phyloP scores from a whole-genome alignment of 1,284 basidiomycete genomes.

The Microbotryum lychnidis-dioicae region DNA sequence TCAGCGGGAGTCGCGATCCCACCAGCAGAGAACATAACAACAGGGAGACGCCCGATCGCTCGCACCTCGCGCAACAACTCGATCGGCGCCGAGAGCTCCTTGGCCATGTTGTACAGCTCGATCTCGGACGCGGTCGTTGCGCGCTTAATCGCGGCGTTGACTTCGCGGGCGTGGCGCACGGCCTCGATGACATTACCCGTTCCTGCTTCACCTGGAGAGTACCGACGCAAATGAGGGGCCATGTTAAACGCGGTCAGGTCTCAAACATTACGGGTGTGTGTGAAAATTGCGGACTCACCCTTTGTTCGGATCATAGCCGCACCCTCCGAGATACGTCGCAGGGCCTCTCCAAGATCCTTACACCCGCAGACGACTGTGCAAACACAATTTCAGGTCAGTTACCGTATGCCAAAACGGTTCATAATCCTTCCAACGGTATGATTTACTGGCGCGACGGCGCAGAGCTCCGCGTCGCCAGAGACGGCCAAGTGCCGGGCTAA shows the following conservation, averaged over 20 bases:
- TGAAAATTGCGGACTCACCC: slow-evolving; percentile 51
- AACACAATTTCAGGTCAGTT: too few relatives aligned
- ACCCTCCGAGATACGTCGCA: slow-evolving; percentile 93
- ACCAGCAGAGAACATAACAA: slow-evolving; percentile 63
- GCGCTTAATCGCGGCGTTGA: slow-evolving; percentile 75
- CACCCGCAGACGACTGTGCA: slow-evolving; percentile 49
- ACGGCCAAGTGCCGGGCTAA: too few relatives aligned
- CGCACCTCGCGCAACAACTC: slow-evolving; percentile 96
- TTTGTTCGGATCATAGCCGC: slow-evolving; percentile 93
- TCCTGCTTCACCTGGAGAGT: slow-evolving; percentile 53
- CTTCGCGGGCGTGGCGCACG: slow-evolving; percentile 80
- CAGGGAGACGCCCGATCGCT: slow-evolving; percentile 82
- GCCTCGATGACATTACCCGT: slow-evolving; percentile 98
- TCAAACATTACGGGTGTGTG: too few relatives aligned
- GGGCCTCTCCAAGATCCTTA: slow-evolving; percentile 66
- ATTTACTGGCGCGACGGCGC: too few relatives aligned
- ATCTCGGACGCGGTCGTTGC: slow-evolving; percentile 69
- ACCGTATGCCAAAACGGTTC: too few relatives aligned
- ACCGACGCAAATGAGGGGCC: not conserved
- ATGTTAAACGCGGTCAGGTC: too few relatives aligned
- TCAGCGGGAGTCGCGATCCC: slow-evolving; percentile 96
- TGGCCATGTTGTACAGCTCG: slow-evolving; percentile 89
- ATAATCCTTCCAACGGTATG: too few relatives aligned
- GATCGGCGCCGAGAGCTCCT: slow-evolving; percentile 91
- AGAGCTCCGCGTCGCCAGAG: too few relatives aligned